Evolutionary conservation across 1,284 basidiomycete species (phyloP).

Genomic region (Inonotus hispidus): DNA sequence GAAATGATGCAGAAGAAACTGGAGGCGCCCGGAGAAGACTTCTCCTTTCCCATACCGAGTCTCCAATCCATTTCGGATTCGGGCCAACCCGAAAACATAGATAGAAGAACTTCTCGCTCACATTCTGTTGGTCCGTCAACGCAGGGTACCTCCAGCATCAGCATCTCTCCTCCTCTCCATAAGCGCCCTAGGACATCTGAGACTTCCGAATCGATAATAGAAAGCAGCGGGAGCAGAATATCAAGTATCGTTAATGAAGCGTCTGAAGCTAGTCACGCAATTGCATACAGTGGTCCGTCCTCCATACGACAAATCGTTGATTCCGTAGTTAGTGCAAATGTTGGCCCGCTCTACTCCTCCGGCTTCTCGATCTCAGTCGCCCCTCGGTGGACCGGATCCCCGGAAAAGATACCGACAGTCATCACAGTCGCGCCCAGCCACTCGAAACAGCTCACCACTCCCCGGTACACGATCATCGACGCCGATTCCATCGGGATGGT

Average conservation of each 20-base stretch:
- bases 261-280: not conserved
- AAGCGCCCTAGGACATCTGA: not conserved
- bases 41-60: conserved; percentile 1
- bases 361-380: conserved; percentile 5
- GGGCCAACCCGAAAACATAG: not conserved
- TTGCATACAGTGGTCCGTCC: conserved; percentile 5
- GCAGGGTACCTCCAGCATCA: not conserved
- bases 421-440: conserved; percentile 10
- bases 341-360: conserved; percentile 11
- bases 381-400: not conserved
- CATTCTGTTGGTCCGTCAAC: not conserved
- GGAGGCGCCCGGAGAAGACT: conserved; percentile 3
- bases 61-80: conserved; percentile 1
- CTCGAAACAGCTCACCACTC: conserved; percentile 5
- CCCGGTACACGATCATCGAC: not conserved
- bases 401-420: not conserved
- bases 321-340: conserved; percentile 11
- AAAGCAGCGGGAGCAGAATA: not conserved
- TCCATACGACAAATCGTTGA: conserved; percentile 12
- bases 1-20: conserved; percentile 11
- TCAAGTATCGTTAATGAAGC: not conserved
- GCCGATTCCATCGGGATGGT: conserved; percentile 10
- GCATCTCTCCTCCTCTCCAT: not conserved
- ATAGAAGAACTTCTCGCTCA: not conserved
- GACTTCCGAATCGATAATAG: not conserved